A percentile compares a stretch with the other conserved stretches of the same genome.
Conservation (phyloP, 2,329 filamentous ascomycete genomes). For the Cytospora paraplurivora region DNA sequence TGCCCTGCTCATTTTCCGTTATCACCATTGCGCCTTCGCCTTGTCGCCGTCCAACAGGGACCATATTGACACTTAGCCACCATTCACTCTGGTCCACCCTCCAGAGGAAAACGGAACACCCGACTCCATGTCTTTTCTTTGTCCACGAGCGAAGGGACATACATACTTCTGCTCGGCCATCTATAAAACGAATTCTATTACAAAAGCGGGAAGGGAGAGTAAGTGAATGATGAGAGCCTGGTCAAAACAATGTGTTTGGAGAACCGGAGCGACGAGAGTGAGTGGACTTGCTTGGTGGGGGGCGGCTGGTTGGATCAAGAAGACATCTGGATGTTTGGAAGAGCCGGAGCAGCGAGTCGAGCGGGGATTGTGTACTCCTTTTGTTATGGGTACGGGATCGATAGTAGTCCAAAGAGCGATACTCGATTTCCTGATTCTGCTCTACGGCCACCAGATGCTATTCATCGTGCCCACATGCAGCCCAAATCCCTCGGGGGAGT, state of each 20-base stretch:
- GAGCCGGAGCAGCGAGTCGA: background rate
- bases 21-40: background rate
- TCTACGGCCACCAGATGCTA: background rate
- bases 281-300: too few relatives aligned
- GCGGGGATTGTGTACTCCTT: background rate
- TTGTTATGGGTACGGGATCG: background rate
- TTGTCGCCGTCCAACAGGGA: background rate
- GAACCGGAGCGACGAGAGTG: background rate
- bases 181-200: constrained; percentile 20
- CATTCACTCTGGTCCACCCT: constrained; percentile 9
- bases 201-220: constrained; percentile 10
- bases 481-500: background rate
- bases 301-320: too few relatives aligned
- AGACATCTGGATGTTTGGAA: too few relatives aligned
- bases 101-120: constrained; percentile 20
- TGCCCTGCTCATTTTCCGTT: constrained; percentile 13
- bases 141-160: constrained; percentile 15
- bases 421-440: background rate
- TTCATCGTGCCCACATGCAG: background rate
- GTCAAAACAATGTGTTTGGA: background rate
- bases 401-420: background rate
- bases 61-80: background rate
- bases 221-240: constrained; percentile 3
- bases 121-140: constrained; percentile 12
- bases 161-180: constrained; percentile 10